These are phyloP conservation scores for Cytospora chrysosperma DNA, from an alignment of 2,329 filamentous ascomycete genomes.

Conservation along the genomic window DNA sequence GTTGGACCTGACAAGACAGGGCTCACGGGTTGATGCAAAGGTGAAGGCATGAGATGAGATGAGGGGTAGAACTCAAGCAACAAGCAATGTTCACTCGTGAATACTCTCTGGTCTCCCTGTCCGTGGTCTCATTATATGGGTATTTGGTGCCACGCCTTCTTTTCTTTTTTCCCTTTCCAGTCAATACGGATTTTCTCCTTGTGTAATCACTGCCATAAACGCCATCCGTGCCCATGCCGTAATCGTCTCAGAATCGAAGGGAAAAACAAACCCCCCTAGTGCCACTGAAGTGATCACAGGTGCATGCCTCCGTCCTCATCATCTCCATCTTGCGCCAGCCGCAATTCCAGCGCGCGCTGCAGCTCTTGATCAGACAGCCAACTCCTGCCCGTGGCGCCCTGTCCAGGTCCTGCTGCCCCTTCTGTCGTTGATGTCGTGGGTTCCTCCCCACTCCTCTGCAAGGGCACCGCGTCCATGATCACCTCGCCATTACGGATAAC, in stretches of 20 bases:
- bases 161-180: background rate
- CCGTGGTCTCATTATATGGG: constrained; percentile 12
- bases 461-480: constrained; percentile 39
- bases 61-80: background rate
- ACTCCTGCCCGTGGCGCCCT: constrained; percentile 37
- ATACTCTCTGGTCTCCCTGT: background rate
- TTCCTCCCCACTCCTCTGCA: background rate
- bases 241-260: background rate
- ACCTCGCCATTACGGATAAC: constrained; percentile 52
- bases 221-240: background rate
- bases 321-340: constrained; percentile 46
- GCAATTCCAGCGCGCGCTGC: constrained; percentile 53
- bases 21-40: background rate
- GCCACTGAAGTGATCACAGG: constrained; percentile 43
- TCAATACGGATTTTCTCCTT: background rate
- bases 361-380: constrained; percentile 60
- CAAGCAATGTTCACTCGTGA: background rate
- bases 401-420: background rate
- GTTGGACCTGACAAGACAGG: background rate
- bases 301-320: constrained; percentile 61
- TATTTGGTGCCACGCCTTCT: constrained; percentile 10
- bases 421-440: background rate
- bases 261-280: background rate
- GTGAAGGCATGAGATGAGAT: background rate
- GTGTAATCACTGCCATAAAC: background rate